Evolutionary conservation across 1,284 basidiomycete genomes (phyloP), one percentile per base, ranked within the genome.

Genomic region (Anthracocystis panici-leucophaei): DNA sequence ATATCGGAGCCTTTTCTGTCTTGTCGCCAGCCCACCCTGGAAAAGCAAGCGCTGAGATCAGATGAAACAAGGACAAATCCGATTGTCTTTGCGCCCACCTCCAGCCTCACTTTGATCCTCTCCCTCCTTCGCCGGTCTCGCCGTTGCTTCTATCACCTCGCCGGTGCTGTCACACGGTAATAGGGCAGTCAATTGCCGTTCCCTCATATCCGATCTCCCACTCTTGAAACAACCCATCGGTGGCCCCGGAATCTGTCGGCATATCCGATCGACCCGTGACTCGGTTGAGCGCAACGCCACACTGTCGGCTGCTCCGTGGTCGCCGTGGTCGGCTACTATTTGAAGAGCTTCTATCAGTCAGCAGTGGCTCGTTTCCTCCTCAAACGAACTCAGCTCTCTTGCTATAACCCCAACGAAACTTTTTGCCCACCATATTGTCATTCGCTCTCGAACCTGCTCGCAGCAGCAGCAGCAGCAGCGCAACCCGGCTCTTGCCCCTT

Each of bases 381-480:
- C n/a, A 21, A 23, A 21, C 49, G 14, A 44, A 20, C 52, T 44
- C 52, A 42, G 52, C 40, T 29, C 31, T 21, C 14, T 38, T 16
- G 35, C 2, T 44, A 21, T 23, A 10, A 31, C 25, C 23, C 27
- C n/a, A 38, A 23, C 42, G 53, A 27, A 45, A 40, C 40, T 25
- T 33, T 44, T 74, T 65, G 71, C 71, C 71, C 71, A 74, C 25
- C 49, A 74, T 74, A 68, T 68, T 58, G 71, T 65, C 71, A 27
- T 29, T 57, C 49, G 49, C 54, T 21, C 51, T 68, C 46, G 57
- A 65, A 31, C 27, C 58, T 56, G 71, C 71, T 68, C 53, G 40
- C 57, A 69, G 71, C 71, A 69, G 71, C 71, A 31, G 27, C 46
- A 48, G 7, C 7, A n/a, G 35, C 35, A 38, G 35, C 35, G 12